These are phyloP conservation scores for Globisporangium rhizosaccharum DNA, from an alignment of 352 stramenopile genomes.

Conservation along the genomic window DNA sequence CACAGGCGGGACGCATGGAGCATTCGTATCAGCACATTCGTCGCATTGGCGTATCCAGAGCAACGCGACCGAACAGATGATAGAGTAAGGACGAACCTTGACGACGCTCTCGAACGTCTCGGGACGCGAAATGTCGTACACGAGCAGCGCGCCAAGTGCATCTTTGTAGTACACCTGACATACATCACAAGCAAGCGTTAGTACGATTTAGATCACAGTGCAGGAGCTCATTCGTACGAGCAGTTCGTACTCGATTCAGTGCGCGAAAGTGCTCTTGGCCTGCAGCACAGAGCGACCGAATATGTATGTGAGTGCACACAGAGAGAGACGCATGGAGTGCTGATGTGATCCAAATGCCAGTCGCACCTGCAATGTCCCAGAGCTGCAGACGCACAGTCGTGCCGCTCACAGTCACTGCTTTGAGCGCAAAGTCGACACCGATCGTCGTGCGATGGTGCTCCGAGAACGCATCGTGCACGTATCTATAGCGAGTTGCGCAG, in stretches of 20 bases:
- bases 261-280: slow-evolving; percentile 92
- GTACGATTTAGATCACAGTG: background rate
- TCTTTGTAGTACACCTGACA: slow-evolving; percentile 91
- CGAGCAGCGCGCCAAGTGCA: slow-evolving; percentile 84
- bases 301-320: background rate
- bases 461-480: slow-evolving; percentile 89
- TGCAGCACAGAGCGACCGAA: background rate
- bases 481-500: slow-evolving; percentile 25
- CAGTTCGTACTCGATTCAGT: slow-evolving; percentile 72
- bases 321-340: background rate
- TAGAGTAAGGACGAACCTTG: slow-evolving; percentile 33
- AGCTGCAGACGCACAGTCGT: slow-evolving; percentile 90
- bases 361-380: slow-evolving; percentile 87
- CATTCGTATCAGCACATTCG: background rate
- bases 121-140: slow-evolving; percentile 91
- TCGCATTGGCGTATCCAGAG: background rate
- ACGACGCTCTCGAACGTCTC: slow-evolving; percentile 90
- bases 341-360: background rate
- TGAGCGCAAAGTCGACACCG: slow-evolving; percentile 91
- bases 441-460: slow-evolving; percentile 92
- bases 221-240: background rate
- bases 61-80: background rate
- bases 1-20: background rate
- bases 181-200: background rate
- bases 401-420: slow-evolving; percentile 80